These are phyloP conservation scores for Lignosus rhinocerotis DNA, from an alignment of 1,284 basidiomycete species.

Conservation along the genomic window DNA sequence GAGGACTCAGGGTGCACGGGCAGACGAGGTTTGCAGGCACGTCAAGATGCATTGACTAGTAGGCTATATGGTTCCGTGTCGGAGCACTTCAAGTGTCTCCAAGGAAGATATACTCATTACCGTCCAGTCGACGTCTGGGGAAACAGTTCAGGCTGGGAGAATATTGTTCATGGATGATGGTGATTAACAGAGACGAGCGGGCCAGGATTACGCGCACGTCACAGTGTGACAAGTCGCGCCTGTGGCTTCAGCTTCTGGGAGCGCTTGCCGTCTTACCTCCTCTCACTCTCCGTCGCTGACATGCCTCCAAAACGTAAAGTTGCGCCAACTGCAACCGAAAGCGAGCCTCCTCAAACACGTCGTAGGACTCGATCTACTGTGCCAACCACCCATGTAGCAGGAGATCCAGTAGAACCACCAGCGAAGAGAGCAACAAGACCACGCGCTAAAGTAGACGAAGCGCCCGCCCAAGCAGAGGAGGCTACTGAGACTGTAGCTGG, in stretches of 20 bases:
- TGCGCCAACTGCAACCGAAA: constrained; percentile 10
- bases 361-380: constrained; percentile 27
- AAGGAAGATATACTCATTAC: too few relatives aligned
- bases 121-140: too few relatives aligned
- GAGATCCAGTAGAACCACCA: constrained; percentile 2
- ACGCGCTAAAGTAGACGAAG: constrained; percentile 6
- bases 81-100: too few relatives aligned
- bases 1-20: too few relatives aligned
- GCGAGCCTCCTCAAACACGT: constrained; percentile 19
- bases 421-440: constrained; percentile 6
- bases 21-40: too few relatives aligned
- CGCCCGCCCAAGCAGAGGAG: not conserved
- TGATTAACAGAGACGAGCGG: too few relatives aligned
- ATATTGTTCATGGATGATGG: too few relatives aligned
- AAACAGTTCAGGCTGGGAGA: too few relatives aligned
- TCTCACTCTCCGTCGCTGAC: not conserved
- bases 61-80: too few relatives aligned
- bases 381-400: not conserved
- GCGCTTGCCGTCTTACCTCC: not conserved
- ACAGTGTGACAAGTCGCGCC: not conserved
- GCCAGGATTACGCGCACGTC: too few relatives aligned
- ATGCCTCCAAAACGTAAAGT: constrained; percentile 57
- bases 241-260: not conserved
- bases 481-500: not conserved
- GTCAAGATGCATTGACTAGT: too few relatives aligned